Conservation (phyloP, 345 rosid genomes). For the Eutrema japonicum region DNA sequence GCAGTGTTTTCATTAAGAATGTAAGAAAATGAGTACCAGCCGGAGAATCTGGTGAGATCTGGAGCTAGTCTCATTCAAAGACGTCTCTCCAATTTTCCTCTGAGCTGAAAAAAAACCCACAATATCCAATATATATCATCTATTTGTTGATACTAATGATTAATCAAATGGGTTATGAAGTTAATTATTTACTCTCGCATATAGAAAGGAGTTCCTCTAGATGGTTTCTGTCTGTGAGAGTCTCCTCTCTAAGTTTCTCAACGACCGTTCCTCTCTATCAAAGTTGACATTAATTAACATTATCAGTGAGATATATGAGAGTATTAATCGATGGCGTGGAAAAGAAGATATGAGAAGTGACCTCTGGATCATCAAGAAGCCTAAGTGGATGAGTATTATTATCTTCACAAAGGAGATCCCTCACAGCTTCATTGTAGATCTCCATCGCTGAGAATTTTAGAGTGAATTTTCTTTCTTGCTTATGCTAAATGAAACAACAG, state of each 20-base stretch:
- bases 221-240: conserved; percentile 59
- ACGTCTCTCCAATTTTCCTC: conserved; percentile 86
- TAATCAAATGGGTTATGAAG: background rate
- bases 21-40: conserved; percentile 50
- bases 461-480: conserved; percentile 62
- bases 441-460: conserved; percentile 88
- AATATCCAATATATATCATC: background rate
- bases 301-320: conserved; percentile 23
- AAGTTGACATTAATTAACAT: conserved; percentile 8
- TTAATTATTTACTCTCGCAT: conserved; percentile 62
- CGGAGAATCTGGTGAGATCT: conserved; percentile 92
- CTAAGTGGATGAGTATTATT: conserved; percentile 56
- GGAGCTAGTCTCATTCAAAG: conserved; percentile 80
- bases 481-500: conserved; percentile 52
- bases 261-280: conserved; percentile 83
- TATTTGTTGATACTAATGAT: background rate
- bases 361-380: conserved; percentile 95
- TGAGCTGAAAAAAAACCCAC: conserved; percentile 58
- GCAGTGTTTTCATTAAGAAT: background rate
- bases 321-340: background rate
- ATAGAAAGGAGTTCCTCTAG: conserved; percentile 67
- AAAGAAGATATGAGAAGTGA: conserved; percentile 25
- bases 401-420: conserved; percentile 80
- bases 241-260: conserved; percentile 78
- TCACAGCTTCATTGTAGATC: conserved; percentile 88